Evolutionary conservation across 371 early-diverging fungal species (phyloP).

Genomic region (Mortierella sp.): DNA sequence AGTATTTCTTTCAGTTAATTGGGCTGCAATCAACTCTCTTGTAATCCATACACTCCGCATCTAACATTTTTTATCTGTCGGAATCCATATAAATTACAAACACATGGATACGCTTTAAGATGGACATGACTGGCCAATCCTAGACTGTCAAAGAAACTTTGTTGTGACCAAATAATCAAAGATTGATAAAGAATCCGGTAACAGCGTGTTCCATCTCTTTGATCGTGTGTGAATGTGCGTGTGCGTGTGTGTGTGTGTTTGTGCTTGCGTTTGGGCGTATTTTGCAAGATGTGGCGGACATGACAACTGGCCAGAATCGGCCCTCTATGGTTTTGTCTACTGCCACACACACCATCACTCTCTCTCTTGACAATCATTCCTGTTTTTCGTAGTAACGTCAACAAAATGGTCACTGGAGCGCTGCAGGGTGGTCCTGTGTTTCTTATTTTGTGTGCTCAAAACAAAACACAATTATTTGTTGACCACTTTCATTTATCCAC

Average conservation of each 20-base stretch:
- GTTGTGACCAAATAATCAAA: conserved; percentile 8
- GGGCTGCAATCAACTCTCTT: background rate
- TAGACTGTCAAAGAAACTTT: background rate
- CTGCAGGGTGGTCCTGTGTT: conserved; percentile 10
- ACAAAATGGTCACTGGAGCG: background rate
- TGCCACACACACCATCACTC: background rate
- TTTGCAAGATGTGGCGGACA: background rate
- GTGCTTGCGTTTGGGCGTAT: background rate
- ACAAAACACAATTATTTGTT: background rate
- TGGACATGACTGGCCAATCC: background rate
- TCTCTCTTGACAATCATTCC: background rate
- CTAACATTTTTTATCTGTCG: background rate
- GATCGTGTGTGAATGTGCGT: background rate
- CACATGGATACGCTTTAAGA: conserved; percentile 11
- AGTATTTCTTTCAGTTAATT: background rate
- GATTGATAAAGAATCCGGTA: conserved; percentile 8
- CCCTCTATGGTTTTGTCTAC: background rate
- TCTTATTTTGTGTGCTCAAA: background rate
- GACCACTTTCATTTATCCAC: background rate
- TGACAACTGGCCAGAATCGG: background rate
- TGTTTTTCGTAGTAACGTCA: conserved; percentile 6
- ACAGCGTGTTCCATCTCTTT: background rate
- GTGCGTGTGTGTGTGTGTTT: background rate
- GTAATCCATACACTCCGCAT: background rate
- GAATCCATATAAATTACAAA: conserved; percentile 3